These are phyloP conservation scores for Didymella pinodella DNA, from an alignment of 2,329 filamentous ascomycete genomes.

Conservation along the genomic window DNA sequence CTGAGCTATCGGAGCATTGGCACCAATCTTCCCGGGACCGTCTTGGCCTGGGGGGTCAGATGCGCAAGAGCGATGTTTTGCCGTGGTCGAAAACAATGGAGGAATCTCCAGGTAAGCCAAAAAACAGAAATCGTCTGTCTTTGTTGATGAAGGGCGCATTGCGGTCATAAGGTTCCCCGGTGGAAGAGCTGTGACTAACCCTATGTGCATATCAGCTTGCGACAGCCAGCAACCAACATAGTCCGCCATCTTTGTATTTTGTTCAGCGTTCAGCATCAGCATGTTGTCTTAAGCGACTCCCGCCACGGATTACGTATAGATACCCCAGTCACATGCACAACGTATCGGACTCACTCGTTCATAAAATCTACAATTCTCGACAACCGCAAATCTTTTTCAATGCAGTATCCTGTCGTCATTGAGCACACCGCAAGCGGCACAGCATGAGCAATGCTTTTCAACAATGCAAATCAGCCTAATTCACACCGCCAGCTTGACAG, in stretches of 20 bases:
- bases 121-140: conserved; percentile 39
- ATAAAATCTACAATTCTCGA: not conserved
- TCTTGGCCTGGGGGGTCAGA: conserved; percentile 46
- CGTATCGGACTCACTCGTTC: conserved; percentile 13
- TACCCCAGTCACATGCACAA: conserved; percentile 21
- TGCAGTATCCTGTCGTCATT: conserved; percentile 6
- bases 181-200: conserved; percentile 19
- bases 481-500: conserved; percentile 1
- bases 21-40: conserved; percentile 48
- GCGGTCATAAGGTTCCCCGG: conserved; percentile 22
- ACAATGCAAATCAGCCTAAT: not conserved
- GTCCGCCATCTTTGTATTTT: conserved; percentile 14
- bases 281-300: conserved; percentile 12
- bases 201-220: conserved; percentile 14
- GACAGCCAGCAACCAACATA: conserved; percentile 17
- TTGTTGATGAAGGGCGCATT: conserved; percentile 29
- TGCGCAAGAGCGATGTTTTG: conserved; percentile 43
- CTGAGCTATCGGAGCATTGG: conserved; percentile 49
- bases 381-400: not conserved
- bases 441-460: not conserved
- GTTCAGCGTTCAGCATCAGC: conserved; percentile 19
- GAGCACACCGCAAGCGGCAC: conserved; percentile 7
- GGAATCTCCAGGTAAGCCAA: conserved; percentile 25
- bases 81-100: conserved; percentile 41
- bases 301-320: conserved; percentile 18